Conservation (phyloP, 164 flowering plant species). For the Aristolochia californica region DNA sequence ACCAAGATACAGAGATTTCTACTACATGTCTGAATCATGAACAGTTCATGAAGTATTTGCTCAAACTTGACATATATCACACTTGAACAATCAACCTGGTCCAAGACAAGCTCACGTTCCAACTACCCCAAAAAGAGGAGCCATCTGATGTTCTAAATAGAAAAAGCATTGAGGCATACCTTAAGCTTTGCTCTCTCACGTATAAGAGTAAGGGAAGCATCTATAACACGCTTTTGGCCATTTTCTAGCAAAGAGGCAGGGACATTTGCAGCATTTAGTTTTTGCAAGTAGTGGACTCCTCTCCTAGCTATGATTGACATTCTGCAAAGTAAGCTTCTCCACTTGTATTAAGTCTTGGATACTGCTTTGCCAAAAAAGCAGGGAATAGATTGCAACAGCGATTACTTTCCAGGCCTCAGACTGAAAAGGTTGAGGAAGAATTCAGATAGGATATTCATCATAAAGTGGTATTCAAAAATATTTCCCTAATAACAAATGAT, state of each 20-base stretch:
- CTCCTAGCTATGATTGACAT: constrained; percentile 40
- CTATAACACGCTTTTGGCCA: constrained; percentile 88
- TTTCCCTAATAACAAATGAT: too few relatives aligned
- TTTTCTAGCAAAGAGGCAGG: constrained; percentile 53
- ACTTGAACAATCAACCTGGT: neutral
- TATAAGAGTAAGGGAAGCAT: constrained; percentile 92
- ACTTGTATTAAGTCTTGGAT: too few relatives aligned
- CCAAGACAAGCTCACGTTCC: neutral
- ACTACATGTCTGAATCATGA: neutral
- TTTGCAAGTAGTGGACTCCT: constrained; percentile 61
- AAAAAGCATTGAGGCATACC: constrained; percentile 24
- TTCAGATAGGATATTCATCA: too few relatives aligned
- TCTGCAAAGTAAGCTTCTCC: constrained; percentile 4
- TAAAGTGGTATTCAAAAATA: too few relatives aligned
- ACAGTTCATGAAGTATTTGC: neutral
- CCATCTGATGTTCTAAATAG: neutral
- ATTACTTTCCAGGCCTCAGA: too few relatives aligned
- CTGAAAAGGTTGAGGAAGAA: too few relatives aligned
- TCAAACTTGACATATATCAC: too few relatives aligned
- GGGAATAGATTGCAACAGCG: too few relatives aligned
- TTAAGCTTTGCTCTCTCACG: constrained; percentile 93
- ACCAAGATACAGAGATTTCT: neutral
- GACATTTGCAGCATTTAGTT: constrained; percentile 54
- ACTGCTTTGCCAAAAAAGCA: too few relatives aligned
- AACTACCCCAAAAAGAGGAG: neutral